These are phyloP conservation scores for Diaporthe vexans DNA, from an alignment of 2,329 filamentous ascomycete species.

Conservation along the genomic window DNA sequence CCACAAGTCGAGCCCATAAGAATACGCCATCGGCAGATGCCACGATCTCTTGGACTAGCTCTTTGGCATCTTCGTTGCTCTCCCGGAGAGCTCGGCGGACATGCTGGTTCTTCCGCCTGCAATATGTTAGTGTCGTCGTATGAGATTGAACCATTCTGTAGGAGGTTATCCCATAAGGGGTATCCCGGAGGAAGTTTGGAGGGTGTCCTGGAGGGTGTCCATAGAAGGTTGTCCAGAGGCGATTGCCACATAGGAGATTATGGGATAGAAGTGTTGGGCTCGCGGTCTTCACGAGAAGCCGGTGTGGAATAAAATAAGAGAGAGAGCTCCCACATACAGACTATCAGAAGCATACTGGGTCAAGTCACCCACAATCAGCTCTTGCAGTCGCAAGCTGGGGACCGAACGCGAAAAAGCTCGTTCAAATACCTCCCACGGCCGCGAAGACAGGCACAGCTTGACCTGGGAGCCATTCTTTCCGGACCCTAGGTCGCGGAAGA, in stretches of 20 bases:
- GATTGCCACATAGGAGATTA: too few relatives aligned
- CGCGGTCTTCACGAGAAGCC: not conserved
- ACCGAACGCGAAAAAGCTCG: slow-evolving; percentile 44
- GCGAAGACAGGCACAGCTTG: slow-evolving; percentile 49
- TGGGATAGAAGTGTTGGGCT: too few relatives aligned
- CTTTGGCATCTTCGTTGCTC: slow-evolving; percentile 19
- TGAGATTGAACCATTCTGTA: too few relatives aligned
- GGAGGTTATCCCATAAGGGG: too few relatives aligned
- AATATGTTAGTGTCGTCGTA: not conserved
- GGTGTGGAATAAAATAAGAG: not conserved
- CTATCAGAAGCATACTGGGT: slow-evolving; percentile 43
- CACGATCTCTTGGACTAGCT: slow-evolving; percentile 39
- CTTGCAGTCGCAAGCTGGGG: slow-evolving; percentile 46
- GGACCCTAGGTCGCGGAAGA: slow-evolving; percentile 42
- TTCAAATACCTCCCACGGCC: slow-evolving; percentile 48
- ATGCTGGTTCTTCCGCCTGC: slow-evolving; percentile 27
- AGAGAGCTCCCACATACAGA: slow-evolving; percentile 26
- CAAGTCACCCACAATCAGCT: slow-evolving; percentile 47
- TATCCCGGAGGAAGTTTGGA: too few relatives aligned
- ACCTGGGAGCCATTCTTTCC: slow-evolving; percentile 40
- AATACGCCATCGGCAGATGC: slow-evolving; percentile 47
- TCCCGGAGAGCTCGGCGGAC: slow-evolving; percentile 41
- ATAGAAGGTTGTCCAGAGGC: too few relatives aligned
- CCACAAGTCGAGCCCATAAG: slow-evolving; percentile 48
- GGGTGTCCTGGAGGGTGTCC: too few relatives aligned